Conservation (phyloP, 306 rosid genomes). For the Citrullus mucosospermus region DNA sequence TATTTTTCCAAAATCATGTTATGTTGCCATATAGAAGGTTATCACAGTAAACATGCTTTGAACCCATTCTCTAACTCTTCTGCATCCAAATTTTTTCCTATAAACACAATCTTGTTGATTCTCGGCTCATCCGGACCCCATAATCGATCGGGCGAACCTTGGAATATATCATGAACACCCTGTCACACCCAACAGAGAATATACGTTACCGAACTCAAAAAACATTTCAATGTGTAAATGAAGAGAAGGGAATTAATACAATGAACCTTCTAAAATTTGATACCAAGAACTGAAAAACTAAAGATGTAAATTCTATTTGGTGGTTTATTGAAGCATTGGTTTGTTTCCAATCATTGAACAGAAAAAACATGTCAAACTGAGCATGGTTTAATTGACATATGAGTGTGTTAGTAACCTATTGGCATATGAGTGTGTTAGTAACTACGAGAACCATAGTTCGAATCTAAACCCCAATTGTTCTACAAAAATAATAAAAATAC, state of each 20-base stretch:
- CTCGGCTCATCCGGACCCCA: conserved; percentile 78
- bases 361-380: not conserved
- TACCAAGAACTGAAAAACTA: not conserved
- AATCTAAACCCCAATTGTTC: too few species aligned
- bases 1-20: not conserved
- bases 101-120: conserved; percentile 79
- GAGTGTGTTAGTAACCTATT: too few species aligned
- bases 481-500: too few species aligned
- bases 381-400: too few species aligned
- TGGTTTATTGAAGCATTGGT: not conserved
- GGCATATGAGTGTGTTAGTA: too few species aligned
- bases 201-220: not conserved
- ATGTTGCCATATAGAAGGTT: not conserved
- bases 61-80: conserved; percentile 73
- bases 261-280: not conserved
- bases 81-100: conserved; percentile 76
- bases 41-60: conserved; percentile 59
- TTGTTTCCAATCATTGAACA: not conserved
- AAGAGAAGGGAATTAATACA: not conserved
- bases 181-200: conserved; percentile 21
- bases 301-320: not conserved
- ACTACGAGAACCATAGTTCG: too few species aligned
- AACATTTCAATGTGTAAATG: not conserved
- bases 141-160: conserved; percentile 92
- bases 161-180: conserved; percentile 98